A percentile compares a stretch with the other conserved stretches of the same genome.
Conservation (phyloP, 2,329 filamentous ascomycete genomes). For the Trichoderma afroharzianum region DNA sequence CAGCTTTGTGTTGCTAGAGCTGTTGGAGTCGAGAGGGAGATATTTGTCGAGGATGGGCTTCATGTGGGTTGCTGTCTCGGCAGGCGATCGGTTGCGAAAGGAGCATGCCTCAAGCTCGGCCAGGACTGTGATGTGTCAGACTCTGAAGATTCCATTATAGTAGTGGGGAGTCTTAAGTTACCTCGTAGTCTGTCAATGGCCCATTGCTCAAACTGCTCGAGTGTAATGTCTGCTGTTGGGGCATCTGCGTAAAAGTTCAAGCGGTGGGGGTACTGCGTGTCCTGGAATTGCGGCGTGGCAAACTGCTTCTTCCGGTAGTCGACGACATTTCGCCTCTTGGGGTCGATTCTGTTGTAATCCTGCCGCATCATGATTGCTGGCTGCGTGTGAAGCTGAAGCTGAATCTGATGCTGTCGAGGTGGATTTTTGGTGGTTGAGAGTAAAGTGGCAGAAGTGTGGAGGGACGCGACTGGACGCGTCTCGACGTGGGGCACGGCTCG, state of each 20-base stretch:
- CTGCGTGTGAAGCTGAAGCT: not conserved
- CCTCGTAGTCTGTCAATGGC: constrained; percentile 86
- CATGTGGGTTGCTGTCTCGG: constrained; percentile 81
- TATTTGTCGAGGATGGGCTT: constrained; percentile 83
- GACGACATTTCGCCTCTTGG: constrained; percentile 73
- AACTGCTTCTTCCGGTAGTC: constrained; percentile 88
- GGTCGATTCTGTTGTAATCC: constrained; percentile 51
- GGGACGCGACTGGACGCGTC: constrained; percentile 36
- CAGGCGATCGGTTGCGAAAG: constrained; percentile 83
- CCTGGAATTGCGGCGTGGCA: constrained; percentile 69
- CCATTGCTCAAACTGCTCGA: constrained; percentile 99
- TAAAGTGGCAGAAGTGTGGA: constrained; percentile 13
- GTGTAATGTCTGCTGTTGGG: constrained; percentile 88
- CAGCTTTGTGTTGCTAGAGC: constrained; percentile 56
- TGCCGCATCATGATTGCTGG: constrained; percentile 46
- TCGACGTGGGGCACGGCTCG: constrained; percentile 22
- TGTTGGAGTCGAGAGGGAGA: constrained; percentile 74
- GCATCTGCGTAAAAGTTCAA: constrained; percentile 89
- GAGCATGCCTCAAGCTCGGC: constrained; percentile 90
- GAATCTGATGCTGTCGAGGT: not conserved
- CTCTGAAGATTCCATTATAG: not conserved
- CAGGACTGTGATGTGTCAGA: constrained; percentile 54
- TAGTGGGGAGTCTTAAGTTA: constrained; percentile 32
- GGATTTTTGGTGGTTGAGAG: not conserved
- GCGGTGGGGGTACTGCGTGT: constrained; percentile 75